These are phyloP conservation scores for Fomes fomentarius DNA, from an alignment of 1,284 basidiomycete species.

Conservation along the genomic window DNA sequence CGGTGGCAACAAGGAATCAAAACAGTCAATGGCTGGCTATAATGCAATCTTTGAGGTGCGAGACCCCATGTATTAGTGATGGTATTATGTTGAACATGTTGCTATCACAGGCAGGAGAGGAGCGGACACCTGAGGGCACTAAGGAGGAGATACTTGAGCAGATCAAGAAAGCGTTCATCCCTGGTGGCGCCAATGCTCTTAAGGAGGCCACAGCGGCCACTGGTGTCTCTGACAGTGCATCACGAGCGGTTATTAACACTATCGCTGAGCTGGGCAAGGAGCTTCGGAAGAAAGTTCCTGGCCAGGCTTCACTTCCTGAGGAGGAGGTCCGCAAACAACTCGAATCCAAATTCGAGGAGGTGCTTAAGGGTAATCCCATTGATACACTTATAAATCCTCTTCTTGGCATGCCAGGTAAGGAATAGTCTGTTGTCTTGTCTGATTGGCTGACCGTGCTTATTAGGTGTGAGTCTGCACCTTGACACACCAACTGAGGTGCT, in stretches of 20 bases:
- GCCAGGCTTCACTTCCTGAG: neutral
- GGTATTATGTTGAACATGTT: neutral
- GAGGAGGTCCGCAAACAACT: conserved; percentile 3
- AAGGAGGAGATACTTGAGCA: neutral
- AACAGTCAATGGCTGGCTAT: conserved; percentile 27
- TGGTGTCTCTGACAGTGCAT: neutral
- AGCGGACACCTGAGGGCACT: neutral
- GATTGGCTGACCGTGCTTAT: neutral
- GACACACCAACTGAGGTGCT: conserved; percentile 38
- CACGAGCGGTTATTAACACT: conserved; percentile 1
- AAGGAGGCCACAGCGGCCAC: neutral
- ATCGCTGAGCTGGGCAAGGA: conserved; percentile 4
- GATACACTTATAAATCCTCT: conserved; percentile 4
- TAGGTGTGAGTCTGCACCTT: conserved; percentile 24
- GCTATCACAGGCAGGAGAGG: neutral
- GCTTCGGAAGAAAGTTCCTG: neutral
- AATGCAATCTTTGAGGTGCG: neutral
- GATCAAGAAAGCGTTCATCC: neutral
- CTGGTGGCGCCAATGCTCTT: conserved; percentile 1
- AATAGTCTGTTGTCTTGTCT: neutral
- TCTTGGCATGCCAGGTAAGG: conserved; percentile 9
- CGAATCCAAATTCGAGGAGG: neutral
- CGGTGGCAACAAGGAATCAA: conserved; percentile 29
- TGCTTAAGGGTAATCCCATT: neutral
- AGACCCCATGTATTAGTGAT: neutral